Evolutionary conservation across 2,329 filamentous ascomycete species (phyloP), one percentile per base, ranked within the genome.

Genomic region (Aschersonia sp.): DNA sequence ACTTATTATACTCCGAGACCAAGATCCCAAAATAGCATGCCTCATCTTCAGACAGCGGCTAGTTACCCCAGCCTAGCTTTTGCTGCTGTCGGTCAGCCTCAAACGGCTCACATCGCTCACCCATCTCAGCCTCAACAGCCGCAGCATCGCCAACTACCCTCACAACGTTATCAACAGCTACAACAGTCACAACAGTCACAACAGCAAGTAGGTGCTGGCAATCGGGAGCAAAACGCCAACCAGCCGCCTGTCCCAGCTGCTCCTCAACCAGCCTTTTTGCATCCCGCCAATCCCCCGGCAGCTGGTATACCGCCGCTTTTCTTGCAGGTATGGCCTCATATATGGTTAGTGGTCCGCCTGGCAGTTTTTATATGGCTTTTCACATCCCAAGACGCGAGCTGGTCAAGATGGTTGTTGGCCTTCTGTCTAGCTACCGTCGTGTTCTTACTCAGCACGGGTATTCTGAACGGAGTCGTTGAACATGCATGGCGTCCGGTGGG

Each of bases 311-410:
- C 62, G 4, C 59, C 59, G 29, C 42, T 65, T 10, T 47, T 66
- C 5, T 51, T 63, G 47, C 59, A 60, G 12, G 47, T 77, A n/a
- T 75, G 73, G 66, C 76, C 76, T n/a, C 72, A 81, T 46, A 57
- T 83, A 31, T 83, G 78, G 79, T 66, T 82, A 46, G 53, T 81
- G 1, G 63, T 77, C 37, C 71, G 79, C 6, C 61, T 83, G 7
- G 65, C 69, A 9, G 61, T 76, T 5, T 80, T 83, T 57, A 70
- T 82, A 10, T 83, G 77, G 76, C 77, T 79, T 62, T 81, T 83
- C 51, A 81, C 78, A 1, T 71, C 71, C 8, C 71, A 74, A 0
- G 68, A 71, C 43, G 67, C 71, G 2, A 79, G 71, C 55, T 81
- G 77, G 77, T 70, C 70, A 7, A 71, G 77, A 44, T 80, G 73